Evolutionary conservation across 345 rosid genomes (phyloP), one percentile per base, ranked within the genome.

Genomic region (Carallia pectinifolia): DNA sequence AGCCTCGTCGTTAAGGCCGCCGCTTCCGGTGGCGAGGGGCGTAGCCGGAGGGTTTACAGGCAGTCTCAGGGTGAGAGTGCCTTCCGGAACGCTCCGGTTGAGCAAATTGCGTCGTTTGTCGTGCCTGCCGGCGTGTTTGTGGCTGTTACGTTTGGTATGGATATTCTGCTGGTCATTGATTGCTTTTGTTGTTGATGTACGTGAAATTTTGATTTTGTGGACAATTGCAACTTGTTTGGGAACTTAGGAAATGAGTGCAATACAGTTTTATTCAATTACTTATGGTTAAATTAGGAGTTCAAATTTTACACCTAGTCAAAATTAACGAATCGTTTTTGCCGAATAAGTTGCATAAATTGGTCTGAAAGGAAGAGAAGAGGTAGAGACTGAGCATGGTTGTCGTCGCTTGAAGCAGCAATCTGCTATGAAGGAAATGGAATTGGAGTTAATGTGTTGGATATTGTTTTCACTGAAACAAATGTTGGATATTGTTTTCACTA

Each of bases 91-190:
- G 83, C 82, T 80, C 80, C 85, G 8, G 81, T 85, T 33, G 82
- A 86, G 85, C 88, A 85, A 84, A 62, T 87, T 80, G 85, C 89
- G 17, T 83, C 95, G 1, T 76, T 76, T 40, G 75, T 81, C 36
- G 81, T 77, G 29, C 96, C 97, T 0, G 85, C 92, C 1, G 96
- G 85, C 54, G 82, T 81, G 4, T 81, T 89, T 39, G 65, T 85
- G 12, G 84, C 83, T 6, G 84, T 81, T 76, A 80, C 91, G 38
- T 91, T 90, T 54, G 96, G 98, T 94, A 86, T 67, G 85, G 76
- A 56, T 68, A 50, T 66, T 62, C 8, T 12, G 58, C 15, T 18
- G 18, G 10, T 6, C 61, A 27, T 56, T 56, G 60, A 56, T 27
- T 56, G 60, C 50, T 44, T 15, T 44, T 4, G 16, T 44, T 13